These are phyloP conservation scores for Phytophthora quininea DNA, from an alignment of 352 stramenopile species.

Conservation along the genomic window DNA sequence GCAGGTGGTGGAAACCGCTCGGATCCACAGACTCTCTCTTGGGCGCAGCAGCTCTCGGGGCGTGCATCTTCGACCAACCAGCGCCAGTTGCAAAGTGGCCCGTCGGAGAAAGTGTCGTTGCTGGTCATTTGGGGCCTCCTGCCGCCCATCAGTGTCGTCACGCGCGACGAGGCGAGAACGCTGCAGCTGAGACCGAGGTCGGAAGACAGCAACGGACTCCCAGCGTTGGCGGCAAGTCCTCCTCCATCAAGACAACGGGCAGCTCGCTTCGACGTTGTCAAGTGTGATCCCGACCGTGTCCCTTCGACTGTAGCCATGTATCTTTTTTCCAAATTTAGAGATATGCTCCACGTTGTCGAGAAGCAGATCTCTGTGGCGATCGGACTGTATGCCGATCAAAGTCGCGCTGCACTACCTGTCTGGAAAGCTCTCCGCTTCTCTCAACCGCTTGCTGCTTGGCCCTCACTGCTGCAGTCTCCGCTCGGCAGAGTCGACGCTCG, in stretches of 20 bases:
- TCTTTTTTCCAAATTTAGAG: no score
- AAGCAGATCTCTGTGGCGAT: no score
- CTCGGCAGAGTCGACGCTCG: no score
- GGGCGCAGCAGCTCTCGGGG: constrained; percentile 21
- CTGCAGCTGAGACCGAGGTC: constrained; percentile 25
- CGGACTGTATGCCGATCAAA: no score
- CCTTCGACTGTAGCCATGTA: constrained; percentile 16
- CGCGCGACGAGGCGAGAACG: constrained; percentile 5
- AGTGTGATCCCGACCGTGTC: constrained; percentile 1
- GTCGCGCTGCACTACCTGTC: no score
- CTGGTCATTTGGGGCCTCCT: constrained; percentile 6
- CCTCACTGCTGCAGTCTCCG: no score
- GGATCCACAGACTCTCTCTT: constrained; percentile 30
- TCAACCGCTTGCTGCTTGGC: no score
- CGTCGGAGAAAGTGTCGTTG: constrained; percentile 8
- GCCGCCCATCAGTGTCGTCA: neutral
- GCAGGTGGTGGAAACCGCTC: constrained; percentile 35
- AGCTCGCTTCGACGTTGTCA: neutral
- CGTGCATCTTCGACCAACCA: constrained; percentile 34
- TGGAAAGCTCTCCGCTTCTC: no score
- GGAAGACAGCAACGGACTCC: constrained; percentile 37
- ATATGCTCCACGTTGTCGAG: no score
- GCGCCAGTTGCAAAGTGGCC: constrained; percentile 38
- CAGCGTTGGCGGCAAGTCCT: constrained; percentile 15
- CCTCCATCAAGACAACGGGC: constrained; percentile 22